These are phyloP conservation scores for Climacium dendroides DNA, from an alignment of 225 moss, liverwort and hornwort genomes.

Conservation along the genomic window DNA sequence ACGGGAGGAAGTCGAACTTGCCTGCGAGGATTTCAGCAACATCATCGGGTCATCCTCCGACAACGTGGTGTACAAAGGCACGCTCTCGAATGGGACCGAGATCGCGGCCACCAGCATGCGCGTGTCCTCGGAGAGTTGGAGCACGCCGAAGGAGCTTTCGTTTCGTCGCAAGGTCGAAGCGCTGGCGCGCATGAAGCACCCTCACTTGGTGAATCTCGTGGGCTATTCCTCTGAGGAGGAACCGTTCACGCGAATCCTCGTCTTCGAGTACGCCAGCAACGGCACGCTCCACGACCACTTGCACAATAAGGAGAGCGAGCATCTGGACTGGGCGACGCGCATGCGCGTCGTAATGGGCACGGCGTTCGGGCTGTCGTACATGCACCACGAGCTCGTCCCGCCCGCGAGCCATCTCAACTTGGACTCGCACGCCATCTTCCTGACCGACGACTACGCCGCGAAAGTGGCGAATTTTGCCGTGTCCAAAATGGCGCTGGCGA, in stretches of 20 bases:
- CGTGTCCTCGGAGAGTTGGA: conserved; percentile 48
- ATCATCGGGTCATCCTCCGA: conserved; percentile 57
- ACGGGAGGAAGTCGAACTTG: conserved; percentile 56
- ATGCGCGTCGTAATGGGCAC: conserved; percentile 86
- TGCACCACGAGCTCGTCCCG: conserved; percentile 80
- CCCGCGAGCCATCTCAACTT: conserved; percentile 61
- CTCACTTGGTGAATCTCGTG: conserved; percentile 67
- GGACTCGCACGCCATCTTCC: conserved; percentile 47
- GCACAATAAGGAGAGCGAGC: conserved; percentile 55
- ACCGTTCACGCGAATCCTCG: conserved; percentile 71
- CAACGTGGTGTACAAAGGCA: conserved; percentile 70
- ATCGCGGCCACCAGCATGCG: conserved; percentile 73
- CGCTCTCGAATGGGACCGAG: conserved; percentile 50
- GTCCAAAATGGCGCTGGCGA: neutral
- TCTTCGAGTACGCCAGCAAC: conserved; percentile 89
- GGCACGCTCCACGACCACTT: conserved; percentile 71
- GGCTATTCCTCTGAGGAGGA: conserved; percentile 61
- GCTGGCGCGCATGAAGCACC: conserved; percentile 67
- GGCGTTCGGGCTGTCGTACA: conserved; percentile 63
- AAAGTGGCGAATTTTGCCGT: conserved; percentile 69
- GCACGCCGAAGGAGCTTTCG: conserved; percentile 30
- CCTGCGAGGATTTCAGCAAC: conserved; percentile 96
- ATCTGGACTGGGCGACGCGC: conserved; percentile 66
- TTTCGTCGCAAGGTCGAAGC: conserved; percentile 74
- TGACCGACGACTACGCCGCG: conserved; percentile 63